Conservation (phyloP, 2,329 filamentous ascomycete species). For the Harringtonia lauricola region DNA sequence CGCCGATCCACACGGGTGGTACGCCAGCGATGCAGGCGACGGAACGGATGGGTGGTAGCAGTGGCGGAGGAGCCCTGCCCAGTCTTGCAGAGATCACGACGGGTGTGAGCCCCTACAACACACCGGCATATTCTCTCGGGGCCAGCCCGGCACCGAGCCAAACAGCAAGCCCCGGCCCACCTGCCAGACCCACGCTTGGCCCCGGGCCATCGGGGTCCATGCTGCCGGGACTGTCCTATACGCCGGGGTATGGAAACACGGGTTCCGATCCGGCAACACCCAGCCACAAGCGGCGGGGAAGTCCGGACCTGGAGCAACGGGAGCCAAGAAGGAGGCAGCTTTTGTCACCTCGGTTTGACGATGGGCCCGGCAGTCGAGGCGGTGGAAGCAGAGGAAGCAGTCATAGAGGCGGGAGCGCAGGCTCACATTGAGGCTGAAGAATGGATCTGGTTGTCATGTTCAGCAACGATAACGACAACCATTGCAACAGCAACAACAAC, state of each 20-base stretch:
- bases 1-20: conserved; percentile 36
- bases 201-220: neutral
- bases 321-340: conserved; percentile 34
- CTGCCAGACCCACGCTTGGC: too few species aligned
- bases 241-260: neutral
- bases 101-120: conserved; percentile 48
- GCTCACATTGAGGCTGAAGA: neutral
- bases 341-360: conserved; percentile 16
- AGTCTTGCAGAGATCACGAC: conserved; percentile 54
- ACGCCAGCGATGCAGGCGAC: conserved; percentile 1
- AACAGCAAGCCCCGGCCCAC: conserved; percentile 23
- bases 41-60: conserved; percentile 12
- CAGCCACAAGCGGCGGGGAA: conserved; percentile 37
- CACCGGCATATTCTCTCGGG: conserved; percentile 40
- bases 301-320: conserved; percentile 31
- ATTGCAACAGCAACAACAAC: neutral
- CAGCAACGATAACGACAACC: too few species aligned
- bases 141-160: conserved; percentile 26
- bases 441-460: too few species aligned
- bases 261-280: conserved; percentile 3
- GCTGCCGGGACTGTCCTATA: neutral
- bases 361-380: conserved; percentile 5
- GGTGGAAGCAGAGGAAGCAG: neutral
- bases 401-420: neutral
- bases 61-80: conserved; percentile 39